Evolutionary conservation across 306 rosid genomes (phyloP).

Genomic region (Arachis hypogaea): DNA sequence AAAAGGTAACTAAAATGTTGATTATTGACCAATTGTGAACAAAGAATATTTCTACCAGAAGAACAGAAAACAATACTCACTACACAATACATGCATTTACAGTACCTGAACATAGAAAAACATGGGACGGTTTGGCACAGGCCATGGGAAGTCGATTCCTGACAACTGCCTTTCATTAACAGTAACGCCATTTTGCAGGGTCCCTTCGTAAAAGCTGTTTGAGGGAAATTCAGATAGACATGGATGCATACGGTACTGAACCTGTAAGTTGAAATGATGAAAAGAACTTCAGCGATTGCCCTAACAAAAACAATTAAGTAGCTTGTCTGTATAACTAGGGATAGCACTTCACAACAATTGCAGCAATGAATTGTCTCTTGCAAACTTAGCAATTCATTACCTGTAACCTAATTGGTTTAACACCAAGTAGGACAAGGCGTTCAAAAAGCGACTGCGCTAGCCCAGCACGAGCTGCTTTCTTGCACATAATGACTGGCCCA

Average conservation of each 20-base stretch:
- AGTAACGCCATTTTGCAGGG: constrained; percentile 96
- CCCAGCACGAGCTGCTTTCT: constrained; percentile 99
- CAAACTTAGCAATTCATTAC: constrained; percentile 47
- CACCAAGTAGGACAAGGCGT: constrained; percentile 95
- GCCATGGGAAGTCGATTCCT: constrained; percentile 99
- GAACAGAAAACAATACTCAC: constrained; percentile 9
- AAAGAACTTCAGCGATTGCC: neutral
- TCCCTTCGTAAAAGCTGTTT: constrained; percentile 97
- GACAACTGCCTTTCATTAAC: constrained; percentile 92
- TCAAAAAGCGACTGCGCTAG: constrained; percentile 98
- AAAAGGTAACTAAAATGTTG: neutral
- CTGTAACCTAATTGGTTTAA: constrained; percentile 98
- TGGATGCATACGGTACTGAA: constrained; percentile 99
- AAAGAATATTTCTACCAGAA: constrained; percentile 18
- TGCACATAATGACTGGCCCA: constrained; percentile 99
- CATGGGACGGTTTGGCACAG: constrained; percentile 99
- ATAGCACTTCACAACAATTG: constrained; percentile 23
- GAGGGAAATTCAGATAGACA: constrained; percentile 97
- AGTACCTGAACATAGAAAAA: constrained; percentile 97
- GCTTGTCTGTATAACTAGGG: neutral
- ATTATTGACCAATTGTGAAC: neutral
- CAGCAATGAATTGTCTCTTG: neutral
- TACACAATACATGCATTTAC: constrained; percentile 3
- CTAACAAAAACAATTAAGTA: constrained; percentile 10
- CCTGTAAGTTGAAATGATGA: constrained; percentile 57